These are phyloP conservation scores for Stygiomarasmius scandens DNA, from an alignment of 1,284 basidiomycete genomes.

Conservation along the genomic window DNA sequence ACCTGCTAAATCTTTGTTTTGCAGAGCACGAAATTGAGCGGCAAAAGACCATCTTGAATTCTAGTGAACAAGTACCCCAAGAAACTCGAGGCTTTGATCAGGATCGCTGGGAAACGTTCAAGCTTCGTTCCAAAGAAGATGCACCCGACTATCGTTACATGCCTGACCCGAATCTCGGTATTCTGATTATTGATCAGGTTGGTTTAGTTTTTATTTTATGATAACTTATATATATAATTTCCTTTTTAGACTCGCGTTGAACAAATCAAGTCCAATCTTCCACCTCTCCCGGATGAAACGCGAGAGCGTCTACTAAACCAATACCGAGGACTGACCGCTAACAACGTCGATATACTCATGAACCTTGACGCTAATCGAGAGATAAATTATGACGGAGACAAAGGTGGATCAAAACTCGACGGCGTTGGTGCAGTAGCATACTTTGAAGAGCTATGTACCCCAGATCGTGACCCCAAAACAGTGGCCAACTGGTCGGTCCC, in stretches of 20 bases:
- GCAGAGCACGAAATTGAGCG: slow-evolving; percentile 69
- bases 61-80: slow-evolving; percentile 56
- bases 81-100: slow-evolving; percentile 95
- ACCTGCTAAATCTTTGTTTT: slow-evolving; percentile 33
- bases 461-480: slow-evolving; percentile 63
- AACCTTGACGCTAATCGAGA: slow-evolving; percentile 68
- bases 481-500: slow-evolving; percentile 93
- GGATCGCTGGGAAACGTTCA: slow-evolving; percentile 78
- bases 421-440: slow-evolving; percentile 59
- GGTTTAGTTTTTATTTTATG: slow-evolving; percentile 10
- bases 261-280: slow-evolving; percentile 59
- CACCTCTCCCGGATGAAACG: slow-evolving; percentile 78
- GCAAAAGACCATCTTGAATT: slow-evolving; percentile 64
- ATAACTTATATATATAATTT: slow-evolving; percentile 1
- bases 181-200: slow-evolving; percentile 69
- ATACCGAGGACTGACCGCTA: slow-evolving; percentile 56
- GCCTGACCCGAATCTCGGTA: slow-evolving; percentile 94
- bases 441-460: slow-evolving; percentile 69
- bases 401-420: slow-evolving; percentile 16
- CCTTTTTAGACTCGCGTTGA: slow-evolving; percentile 60
- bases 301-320: slow-evolving; percentile 56
- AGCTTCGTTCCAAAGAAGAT: slow-evolving; percentile 88
- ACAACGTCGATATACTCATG: slow-evolving; percentile 78
- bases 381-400: slow-evolving; percentile 63
- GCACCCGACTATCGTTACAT: slow-evolving; percentile 97